Conservation (phyloP, 2,329 filamentous ascomycete genomes). For the Waltergamsia citrina region DNA sequence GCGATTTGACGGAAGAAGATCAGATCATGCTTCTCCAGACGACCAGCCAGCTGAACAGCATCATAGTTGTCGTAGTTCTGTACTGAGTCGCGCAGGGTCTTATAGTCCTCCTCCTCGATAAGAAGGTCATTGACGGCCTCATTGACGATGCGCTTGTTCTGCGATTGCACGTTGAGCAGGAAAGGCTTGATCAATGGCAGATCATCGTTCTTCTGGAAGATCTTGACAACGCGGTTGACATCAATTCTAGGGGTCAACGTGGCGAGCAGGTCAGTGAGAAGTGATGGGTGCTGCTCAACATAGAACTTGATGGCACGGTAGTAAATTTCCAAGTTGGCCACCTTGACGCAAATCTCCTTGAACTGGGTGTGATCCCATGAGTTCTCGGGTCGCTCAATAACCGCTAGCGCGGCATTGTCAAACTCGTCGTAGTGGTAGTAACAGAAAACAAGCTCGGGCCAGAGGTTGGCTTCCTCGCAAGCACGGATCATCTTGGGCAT, state of each 20-base stretch:
- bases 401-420: slow-evolving; percentile 91
- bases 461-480: slow-evolving; percentile 88
- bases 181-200: slow-evolving; percentile 98
- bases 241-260: slow-evolving; percentile 88
- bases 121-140: slow-evolving; percentile 95
- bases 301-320: slow-evolving; percentile 97
- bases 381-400: slow-evolving; percentile 96
- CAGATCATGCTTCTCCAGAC: slow-evolving; percentile 92
- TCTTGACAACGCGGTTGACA: slow-evolving; percentile 96
- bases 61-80: slow-evolving; percentile 99
- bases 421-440: slow-evolving; percentile 98
- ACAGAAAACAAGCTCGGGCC: slow-evolving; percentile 96
- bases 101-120: slow-evolving; percentile 98
- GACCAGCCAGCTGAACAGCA: slow-evolving; percentile 80
- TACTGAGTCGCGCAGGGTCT: slow-evolving; percentile 93
- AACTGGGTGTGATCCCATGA: slow-evolving; percentile 99
- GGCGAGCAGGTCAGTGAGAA: slow-evolving; percentile 92
- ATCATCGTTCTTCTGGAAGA: slow-evolving; percentile 98
- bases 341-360: slow-evolving; percentile 98
- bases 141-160: slow-evolving; percentile 98
- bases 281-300: slow-evolving; percentile 89
- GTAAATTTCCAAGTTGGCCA: slow-evolving; percentile 97
- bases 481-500: slow-evolving; percentile 94
- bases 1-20: slow-evolving; percentile 99
- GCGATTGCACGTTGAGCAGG: slow-evolving; percentile 86